phyloP scores from a whole-genome alignment of 129 eudicot genomes.

The Dittrichia graveolens region DNA sequence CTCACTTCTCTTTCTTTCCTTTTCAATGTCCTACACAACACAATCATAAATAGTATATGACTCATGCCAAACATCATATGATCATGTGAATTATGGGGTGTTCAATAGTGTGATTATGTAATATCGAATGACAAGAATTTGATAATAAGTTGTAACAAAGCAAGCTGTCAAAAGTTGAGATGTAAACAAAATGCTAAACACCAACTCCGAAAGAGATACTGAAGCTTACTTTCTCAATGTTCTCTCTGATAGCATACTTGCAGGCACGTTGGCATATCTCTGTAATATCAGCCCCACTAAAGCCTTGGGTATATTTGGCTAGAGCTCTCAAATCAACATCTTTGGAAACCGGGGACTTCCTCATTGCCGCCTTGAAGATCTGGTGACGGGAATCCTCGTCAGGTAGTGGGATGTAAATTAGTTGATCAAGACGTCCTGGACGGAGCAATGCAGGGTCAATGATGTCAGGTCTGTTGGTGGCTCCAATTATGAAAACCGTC shows the following conservation, averaged over 20 bases:
- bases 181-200: background rate
- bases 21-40: slow-evolving; percentile 62
- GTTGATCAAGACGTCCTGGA: slow-evolving; percentile 85
- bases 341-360: slow-evolving; percentile 66
- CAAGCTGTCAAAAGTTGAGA: background rate
- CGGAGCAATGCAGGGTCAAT: slow-evolving; percentile 78
- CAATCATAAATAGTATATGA: slow-evolving; percentile 7
- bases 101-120: too few species aligned
- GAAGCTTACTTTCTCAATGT: slow-evolving; percentile 60
- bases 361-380: slow-evolving; percentile 68
- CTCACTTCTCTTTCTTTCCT: slow-evolving; percentile 54
- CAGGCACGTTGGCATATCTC: slow-evolving; percentile 82
- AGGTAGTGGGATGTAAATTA: slow-evolving; percentile 72
- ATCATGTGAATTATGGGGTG: background rate
- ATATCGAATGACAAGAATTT: too few species aligned
- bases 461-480: slow-evolving; percentile 76
- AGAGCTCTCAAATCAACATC: slow-evolving; percentile 64
- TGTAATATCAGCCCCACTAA: slow-evolving; percentile 82
- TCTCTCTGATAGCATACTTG: slow-evolving; percentile 80
- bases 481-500: slow-evolving; percentile 74
- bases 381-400: slow-evolving; percentile 74
- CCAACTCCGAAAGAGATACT: background rate
- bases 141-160: background rate
- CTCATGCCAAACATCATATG: background rate
- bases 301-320: slow-evolving; percentile 77